Evolutionary conservation across 1,284 basidiomycete genomes (phyloP).

Genomic region (Mycena citricolor): DNA sequence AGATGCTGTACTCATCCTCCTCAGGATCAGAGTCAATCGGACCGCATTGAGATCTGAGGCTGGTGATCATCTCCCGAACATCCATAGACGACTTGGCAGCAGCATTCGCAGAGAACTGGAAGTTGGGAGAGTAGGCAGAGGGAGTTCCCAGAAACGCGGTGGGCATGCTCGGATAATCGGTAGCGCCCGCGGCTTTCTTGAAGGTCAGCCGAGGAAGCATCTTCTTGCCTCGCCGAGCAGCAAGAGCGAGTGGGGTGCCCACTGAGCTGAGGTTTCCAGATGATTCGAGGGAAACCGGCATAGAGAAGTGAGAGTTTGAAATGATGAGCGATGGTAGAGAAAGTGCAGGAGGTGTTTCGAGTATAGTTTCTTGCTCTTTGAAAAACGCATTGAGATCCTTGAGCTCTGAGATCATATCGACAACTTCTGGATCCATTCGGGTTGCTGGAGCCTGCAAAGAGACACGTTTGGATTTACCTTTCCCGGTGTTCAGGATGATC

Average conservation of each 20-base stretch:
- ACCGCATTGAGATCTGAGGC: constrained; percentile 44
- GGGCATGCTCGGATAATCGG: constrained; percentile 57
- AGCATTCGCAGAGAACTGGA: constrained; percentile 32
- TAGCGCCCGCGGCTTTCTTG: constrained; percentile 27
- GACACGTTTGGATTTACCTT: constrained; percentile 32
- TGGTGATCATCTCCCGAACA: constrained; percentile 55
- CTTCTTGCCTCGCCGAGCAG: constrained; percentile 54
- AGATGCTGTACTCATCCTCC: constrained; percentile 13
- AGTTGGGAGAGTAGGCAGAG: constrained; percentile 42
- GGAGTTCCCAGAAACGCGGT: constrained; percentile 62
- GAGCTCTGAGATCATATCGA: constrained; percentile 42
- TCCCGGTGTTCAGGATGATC: constrained; percentile 31
- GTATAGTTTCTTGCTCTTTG: constrained; percentile 29
- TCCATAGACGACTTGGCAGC: constrained; percentile 37
- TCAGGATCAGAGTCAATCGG: constrained; percentile 24
- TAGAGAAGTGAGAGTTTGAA: constrained; percentile 48
- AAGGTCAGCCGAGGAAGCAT: constrained; percentile 42
- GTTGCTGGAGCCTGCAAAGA: constrained; percentile 37
- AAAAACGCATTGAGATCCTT: constrained; percentile 40
- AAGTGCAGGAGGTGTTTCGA: constrained; percentile 25
- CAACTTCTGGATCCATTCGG: constrained; percentile 40
- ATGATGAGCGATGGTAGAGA: constrained; percentile 47
- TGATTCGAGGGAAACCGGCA: constrained; percentile 47
- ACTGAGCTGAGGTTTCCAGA: constrained; percentile 30
- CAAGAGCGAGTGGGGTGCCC: constrained; percentile 35